Evolutionary conservation across 805 yeast species (phyloP), one percentile per base, ranked within the genome.

Genomic region (Yarrowia divulgata): DNA sequence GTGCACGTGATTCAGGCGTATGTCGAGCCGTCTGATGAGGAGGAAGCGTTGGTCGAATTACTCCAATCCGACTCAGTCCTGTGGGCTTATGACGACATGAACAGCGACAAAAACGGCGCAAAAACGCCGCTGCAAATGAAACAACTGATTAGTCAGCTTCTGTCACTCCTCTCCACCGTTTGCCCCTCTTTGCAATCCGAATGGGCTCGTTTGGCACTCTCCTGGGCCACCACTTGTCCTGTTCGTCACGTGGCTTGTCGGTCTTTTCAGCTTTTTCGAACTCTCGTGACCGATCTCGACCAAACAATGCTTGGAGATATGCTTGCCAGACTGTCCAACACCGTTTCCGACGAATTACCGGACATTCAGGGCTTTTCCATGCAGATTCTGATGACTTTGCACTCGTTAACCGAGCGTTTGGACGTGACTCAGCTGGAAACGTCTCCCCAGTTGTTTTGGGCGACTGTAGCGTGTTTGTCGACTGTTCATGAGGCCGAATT

Each of bases 211-310:
- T 87, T 85, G 3, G 89, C 98, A 0, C 81, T 96, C 43, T 83
- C 85, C 37, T 95, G 99, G 99, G 98, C 99, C 0, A 95, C 99
- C 0, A 89, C 97, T 1, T 95, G 98, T 80, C 96, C 98, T 1
- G 98, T 94, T 1, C 84, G 98, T 75, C 99, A 96, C 76, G 86
- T 95, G 73, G 99, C 99, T 0, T 95, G 99, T 73, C 85, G 99
- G 34, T 93, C 98, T 0, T 94, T 96, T 79, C 99, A 95, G 76
- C 84, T 93, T 0, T 95, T 93, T 80, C 82, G 99, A 54, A 90
- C 96, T 3, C 78, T 95, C 69, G 80, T 93, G n/a, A 85, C 91
- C 9, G 87, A 88, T 73, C 80, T 94, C 71, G 98, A 95, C 75
- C 93, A 89, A 75, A 83, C 85, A 12, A 94, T 95, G 97, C 81